These are phyloP conservation scores for Syncephalis plumigaleata DNA, from an alignment of 371 early-diverging fungal species.

Conservation along the genomic window DNA sequence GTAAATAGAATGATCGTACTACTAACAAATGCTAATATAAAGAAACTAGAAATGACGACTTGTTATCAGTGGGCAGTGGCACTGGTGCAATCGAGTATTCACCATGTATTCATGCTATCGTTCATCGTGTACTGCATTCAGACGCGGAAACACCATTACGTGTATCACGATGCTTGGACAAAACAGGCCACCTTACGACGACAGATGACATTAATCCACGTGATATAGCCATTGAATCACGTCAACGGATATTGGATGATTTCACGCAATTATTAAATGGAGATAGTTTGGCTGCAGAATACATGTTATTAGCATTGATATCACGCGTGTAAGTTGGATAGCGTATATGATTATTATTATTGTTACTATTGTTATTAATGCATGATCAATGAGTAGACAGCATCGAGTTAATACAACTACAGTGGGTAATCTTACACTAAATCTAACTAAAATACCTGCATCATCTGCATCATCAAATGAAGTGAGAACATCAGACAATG, in stretches of 20 bases:
- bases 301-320: slow-evolving; percentile 30
- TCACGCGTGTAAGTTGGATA: slow-evolving; percentile 41
- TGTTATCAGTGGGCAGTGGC: no score
- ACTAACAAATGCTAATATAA: no score
- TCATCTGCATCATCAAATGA: not conserved
- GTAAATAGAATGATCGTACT: slow-evolving; percentile 5
- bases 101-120: slow-evolving; percentile 6
- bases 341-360: not conserved
- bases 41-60: no score
- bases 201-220: not conserved
- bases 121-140: slow-evolving; percentile 2
- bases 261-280: slow-evolving; percentile 8
- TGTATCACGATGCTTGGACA: not conserved
- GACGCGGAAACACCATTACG: slow-evolving; percentile 2
- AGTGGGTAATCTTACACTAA: slow-evolving; percentile 24
- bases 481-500: not conserved
- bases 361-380: not conserved
- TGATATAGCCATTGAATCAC: not conserved
- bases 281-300: slow-evolving; percentile 34
- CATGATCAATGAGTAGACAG: not conserved
- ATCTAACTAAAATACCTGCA: slow-evolving; percentile 18
- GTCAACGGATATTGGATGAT: not conserved
- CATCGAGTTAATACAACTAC: slow-evolving; percentile 17
- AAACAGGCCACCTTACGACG: no score
- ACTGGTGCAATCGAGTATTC: no score